Percentiles rank a stretch among this genome's conserved stretches.
Evolutionary conservation across 169 alveolate genomes (phyloP).

Genomic region (Plasmodium relictum): DNA sequence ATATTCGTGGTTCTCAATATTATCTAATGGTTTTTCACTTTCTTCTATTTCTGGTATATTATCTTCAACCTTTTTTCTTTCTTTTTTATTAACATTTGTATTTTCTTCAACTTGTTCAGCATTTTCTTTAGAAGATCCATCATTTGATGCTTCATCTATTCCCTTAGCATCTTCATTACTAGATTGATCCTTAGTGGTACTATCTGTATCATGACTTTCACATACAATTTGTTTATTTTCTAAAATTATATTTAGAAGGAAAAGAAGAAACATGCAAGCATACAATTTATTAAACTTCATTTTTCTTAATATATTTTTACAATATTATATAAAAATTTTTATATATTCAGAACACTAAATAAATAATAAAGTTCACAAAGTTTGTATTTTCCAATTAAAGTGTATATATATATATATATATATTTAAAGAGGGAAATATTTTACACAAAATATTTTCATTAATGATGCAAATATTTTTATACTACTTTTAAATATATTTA

Average conservation of each 20-base stretch:
- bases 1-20: slow-evolving; percentile 87
- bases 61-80: slow-evolving; percentile 39
- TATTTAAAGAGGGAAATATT: background rate
- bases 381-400: background rate
- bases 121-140: background rate
- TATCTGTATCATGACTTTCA: background rate
- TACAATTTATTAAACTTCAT: slow-evolving; percentile 32
- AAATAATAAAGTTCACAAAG: too few relatives aligned
- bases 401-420: too few relatives aligned
- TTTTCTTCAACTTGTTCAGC: background rate
- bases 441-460: slow-evolving; percentile 27
- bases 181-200: background rate
- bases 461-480: background rate
- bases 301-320: background rate
- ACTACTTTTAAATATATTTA: background rate
- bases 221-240: slow-evolving; percentile 21
- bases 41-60: slow-evolving; percentile 41
- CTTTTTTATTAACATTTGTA: background rate
- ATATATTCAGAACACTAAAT: background rate
- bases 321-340: background rate
- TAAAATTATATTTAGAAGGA: slow-evolving; percentile 14
- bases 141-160: background rate
- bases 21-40: slow-evolving; percentile 69
- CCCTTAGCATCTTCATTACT: background rate
- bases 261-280: slow-evolving; percentile 11